Evolutionary conservation across 2,329 filamentous ascomycete genomes (phyloP), one percentile per base, ranked within the genome.

Genomic region (Chaetomium olivaceum): DNA sequence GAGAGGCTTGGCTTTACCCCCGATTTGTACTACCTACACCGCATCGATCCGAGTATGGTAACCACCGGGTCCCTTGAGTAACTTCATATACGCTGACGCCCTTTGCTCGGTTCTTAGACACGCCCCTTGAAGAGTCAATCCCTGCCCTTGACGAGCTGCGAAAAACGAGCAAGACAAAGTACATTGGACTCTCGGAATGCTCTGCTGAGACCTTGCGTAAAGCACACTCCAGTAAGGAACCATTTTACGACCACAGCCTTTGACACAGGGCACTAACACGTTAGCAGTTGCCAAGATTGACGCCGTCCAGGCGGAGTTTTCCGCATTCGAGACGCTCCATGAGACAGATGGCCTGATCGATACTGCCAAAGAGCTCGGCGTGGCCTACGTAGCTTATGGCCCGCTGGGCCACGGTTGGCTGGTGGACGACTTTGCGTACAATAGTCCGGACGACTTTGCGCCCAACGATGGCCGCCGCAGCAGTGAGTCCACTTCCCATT

Each of bases 21-120:
- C 27, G 59, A 61, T 33, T 50, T 61, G 21, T 61, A 54, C 59
- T 61, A 61, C 36, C 59, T 61, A 50, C 59, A 61, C 54, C 59
- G 59, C 21, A 61, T 61, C 31, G 59, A 61, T 39, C 59, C 59
- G 11, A 23, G 59, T 61, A 61, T 21, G 58, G 51, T 61, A 23
- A n/a, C 58, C 29, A 19, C 46, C 27, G 29, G 19, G 31, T 27
- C 8, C 48, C 29, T 36, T 27, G 58, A 21, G 46, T 36, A 52
- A 11, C 29, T 61, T 61, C 39, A 46, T 5, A 52, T 27, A 21
- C 46, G 36, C 58, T 61, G 29, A 61, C 58, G 46, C 58, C 52
- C 11, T 39, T 46, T 27, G 14, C 39, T 11, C 16, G 19, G 16
- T 43, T 14, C 29, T 16, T 43, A 61, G 59, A 61, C 31, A 61